Base-by-base conservation (phyloP, 495 filamentous ascomycete species). In the Trichoderma gamsii region DNA sequence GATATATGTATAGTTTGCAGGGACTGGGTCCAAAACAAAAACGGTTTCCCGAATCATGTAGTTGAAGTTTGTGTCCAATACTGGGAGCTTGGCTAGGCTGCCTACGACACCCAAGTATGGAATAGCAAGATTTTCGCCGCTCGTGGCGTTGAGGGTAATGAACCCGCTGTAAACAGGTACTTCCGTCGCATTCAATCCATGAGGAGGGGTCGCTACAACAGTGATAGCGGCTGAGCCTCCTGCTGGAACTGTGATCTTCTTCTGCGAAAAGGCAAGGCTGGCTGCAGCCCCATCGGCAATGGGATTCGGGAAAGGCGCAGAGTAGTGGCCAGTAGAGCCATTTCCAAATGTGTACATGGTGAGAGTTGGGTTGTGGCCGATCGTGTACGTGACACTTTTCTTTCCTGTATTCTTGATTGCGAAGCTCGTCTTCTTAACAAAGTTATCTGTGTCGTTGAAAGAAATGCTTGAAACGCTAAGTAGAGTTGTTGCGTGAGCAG, bases 401-500 rank as follows among this genome's bases (percentile, higher is more conserved):
- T 41, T 67, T 12, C 73, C 78, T n/a, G 72, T 75, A 70, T 84
- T 84, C 29, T 71, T 73, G 70, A 83, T 77, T 41, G 71, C 74
- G 69, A 83, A 70, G 49, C 9, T 74, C 3, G 69, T 70, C 61
- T 73, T 73, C 35, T 64, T 71, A 0, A 74, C 67, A 52, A 76
- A 75, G 68, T 81, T 70, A 38, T 74, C 71, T 27, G 76, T 82
- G 69, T 82, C 80, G 67, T 81, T 81, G 68, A 82, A 79, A 9
- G 75, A 72, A 56, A 81, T 73, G 43, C 72, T 79, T 44, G 71
- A 73, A 4, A 76, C 73, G 41, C 72, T 75, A 41, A 81, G 67
- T 5, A 75, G 68, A 8, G 79, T 81, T 0, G 69, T 74, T 15
- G 77, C 67, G 38, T 79, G 73, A 2, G 79, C 73, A 16, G 74